These are phyloP conservation scores for Avena sativa DNA, from an alignment of 176 grass and related monocot species.

Conservation along the genomic window DNA sequence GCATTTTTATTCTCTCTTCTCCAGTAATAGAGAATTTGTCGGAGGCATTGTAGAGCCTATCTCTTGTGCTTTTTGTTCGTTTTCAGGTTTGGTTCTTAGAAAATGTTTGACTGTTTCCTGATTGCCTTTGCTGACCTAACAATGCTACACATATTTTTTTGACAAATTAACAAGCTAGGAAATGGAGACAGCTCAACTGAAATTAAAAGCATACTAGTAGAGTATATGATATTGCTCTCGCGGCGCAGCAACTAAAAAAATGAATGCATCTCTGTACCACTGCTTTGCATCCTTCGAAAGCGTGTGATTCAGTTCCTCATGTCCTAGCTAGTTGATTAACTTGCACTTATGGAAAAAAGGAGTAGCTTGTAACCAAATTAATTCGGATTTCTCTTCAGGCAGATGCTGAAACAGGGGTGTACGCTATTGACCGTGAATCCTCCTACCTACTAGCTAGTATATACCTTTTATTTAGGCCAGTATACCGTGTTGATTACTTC, in stretches of 20 bases:
- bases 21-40: not conserved
- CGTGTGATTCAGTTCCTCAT: too few species aligned
- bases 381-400: too few species aligned
- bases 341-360: too few species aligned
- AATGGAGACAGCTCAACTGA: constrained; percentile 15
- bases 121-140: not conserved
- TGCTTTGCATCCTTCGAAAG: too few species aligned
- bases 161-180: constrained; percentile 9
- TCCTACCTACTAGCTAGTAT: too few species aligned
- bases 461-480: too few species aligned
- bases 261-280: not conserved
- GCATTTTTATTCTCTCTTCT: not conserved
- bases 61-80: not conserved
- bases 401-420: too few species aligned
- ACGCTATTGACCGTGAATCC: too few species aligned
- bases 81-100: not conserved
- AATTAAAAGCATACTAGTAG: not conserved
- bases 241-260: not conserved
- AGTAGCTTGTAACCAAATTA: too few species aligned
- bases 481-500: too few species aligned
- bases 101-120: constrained; percentile 2
- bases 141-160: not conserved
- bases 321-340: too few species aligned
- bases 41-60: not conserved
- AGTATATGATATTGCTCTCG: not conserved